These are phyloP conservation scores for Neostapfia colusana DNA, from an alignment of 176 grass and related monocot genomes.

Conservation along the genomic window DNA sequence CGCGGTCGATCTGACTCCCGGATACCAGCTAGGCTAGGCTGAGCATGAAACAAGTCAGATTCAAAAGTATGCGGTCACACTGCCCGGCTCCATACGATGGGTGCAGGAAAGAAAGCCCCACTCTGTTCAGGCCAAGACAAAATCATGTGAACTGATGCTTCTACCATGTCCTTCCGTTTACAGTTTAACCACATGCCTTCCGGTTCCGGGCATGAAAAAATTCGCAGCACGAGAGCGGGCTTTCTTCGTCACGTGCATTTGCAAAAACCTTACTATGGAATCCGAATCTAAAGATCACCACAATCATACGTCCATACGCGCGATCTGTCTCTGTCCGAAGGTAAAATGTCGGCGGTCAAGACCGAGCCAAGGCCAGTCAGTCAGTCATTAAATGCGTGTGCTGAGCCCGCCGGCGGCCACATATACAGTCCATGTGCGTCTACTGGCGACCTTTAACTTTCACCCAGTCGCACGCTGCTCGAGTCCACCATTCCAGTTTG, in stretches of 20 bases:
- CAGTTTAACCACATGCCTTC: background rate
- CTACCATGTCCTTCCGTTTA: background rate
- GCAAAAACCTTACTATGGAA: background rate
- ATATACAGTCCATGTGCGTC: background rate
- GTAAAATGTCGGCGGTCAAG: conserved; percentile 60
- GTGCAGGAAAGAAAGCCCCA: conserved; percentile 13
- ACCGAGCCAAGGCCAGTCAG: conserved; percentile 36
- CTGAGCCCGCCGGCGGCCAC: background rate
- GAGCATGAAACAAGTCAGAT: too few relatives aligned
- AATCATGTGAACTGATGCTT: conserved; percentile 37
- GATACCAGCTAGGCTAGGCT: too few relatives aligned
- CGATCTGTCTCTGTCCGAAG: background rate
- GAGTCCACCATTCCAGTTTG: too few relatives aligned
- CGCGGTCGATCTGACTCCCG: too few relatives aligned
- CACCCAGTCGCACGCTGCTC: background rate
- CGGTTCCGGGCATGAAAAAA: background rate
- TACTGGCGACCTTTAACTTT: conserved; percentile 40
- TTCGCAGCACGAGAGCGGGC: background rate
- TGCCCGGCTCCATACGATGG: conserved; percentile 17
- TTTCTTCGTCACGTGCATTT: background rate
- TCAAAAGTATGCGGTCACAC: conserved; percentile 27
- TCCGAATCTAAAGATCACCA: background rate
- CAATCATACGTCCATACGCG: conserved; percentile 7
- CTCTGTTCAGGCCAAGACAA: conserved; percentile 19
- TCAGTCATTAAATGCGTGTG: background rate